Evolutionary conservation across 2,329 filamentous ascomycete genomes (phyloP), one percentile per base, ranked within the genome.

Genomic region (Parascedosporium putredinis): DNA sequence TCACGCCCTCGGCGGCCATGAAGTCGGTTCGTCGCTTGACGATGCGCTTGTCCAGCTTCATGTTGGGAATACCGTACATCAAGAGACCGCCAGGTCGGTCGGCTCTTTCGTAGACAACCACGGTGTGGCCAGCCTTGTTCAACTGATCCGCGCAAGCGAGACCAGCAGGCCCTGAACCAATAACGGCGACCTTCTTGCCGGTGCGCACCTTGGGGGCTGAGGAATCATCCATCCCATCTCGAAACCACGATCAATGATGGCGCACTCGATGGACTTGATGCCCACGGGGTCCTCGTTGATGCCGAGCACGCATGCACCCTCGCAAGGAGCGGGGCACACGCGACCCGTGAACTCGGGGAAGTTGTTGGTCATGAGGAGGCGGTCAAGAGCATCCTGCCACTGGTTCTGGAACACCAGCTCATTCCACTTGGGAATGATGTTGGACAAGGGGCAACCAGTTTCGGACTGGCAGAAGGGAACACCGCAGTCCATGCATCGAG

Each of bases 41-140:
- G 55, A 96, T 83, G 63, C 88, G 88, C 78, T 97, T 97, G 73
- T 97, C 91, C 38, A 97, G 85, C 75, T 97, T 97, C 91, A 97
- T 97, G 75, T 97, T 97, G 57, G 91, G 91, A 58, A 97, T 97
- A 58, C 91, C 91, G 64, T 97, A 96, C 91, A 96, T 96, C 61
- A 97, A 79, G 50, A 97, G 76, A 67, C 91, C 91, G 69, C 91
- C 91, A 51, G 85, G 73, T 56, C 91, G 88, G 64, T 97, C 91
- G 53, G 89, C 81, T 56, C 91, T 88, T 76, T 97, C 91, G 62
- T 93, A 96, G 16, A 97, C 81, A 10, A 88, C 95, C 50, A 96
- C 88, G 4, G 64, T 71, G 70, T 97, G 91, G 24, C 91, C 91
- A 59, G 86, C 88, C 60, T 85, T 86, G 79, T 97, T 97, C 57